phyloP scores from a whole-genome alignment of 371 early-diverging fungal genomes.

The Dentiscutata heterogama region DNA sequence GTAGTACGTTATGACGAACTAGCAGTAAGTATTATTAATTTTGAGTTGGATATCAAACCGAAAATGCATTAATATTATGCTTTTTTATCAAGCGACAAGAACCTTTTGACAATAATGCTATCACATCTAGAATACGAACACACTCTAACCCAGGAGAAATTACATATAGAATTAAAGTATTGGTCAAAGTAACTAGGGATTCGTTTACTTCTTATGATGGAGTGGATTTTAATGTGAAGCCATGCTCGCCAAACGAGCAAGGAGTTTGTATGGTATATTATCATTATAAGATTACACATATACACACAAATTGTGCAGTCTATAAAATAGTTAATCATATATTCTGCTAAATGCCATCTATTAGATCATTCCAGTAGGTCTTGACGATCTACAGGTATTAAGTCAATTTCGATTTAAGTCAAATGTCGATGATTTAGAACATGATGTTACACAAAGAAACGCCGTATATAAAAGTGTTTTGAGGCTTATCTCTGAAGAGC shows the following conservation, averaged over 20 bases:
- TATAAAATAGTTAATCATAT: too few species aligned
- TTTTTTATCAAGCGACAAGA: not conserved
- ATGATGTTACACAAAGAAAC: conserved; percentile 62
- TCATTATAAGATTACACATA: too few species aligned
- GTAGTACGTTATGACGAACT: conserved; percentile 65
- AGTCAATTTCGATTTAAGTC: conserved; percentile 82
- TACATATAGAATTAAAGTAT: conserved; percentile 8
- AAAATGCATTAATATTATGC: not conserved
- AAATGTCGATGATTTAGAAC: conserved; percentile 73
- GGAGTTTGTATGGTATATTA: conserved; percentile 69
- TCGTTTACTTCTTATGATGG: conserved; percentile 52
- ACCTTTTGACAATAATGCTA: not conserved
- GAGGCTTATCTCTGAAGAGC: conserved; percentile 82
- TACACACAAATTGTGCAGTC: too few species aligned
- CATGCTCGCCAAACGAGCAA: conserved; percentile 64
- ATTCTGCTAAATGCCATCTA: not conserved
- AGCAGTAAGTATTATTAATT: not conserved
- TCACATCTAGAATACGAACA: not conserved
- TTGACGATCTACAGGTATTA: conserved; percentile 78
- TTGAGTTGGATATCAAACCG: not conserved
- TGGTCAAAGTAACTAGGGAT: not conserved
- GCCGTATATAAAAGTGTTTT: conserved; percentile 74
- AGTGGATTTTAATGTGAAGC: conserved; percentile 65
- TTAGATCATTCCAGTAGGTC: conserved; percentile 79
- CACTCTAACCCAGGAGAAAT: not conserved